phyloP scores from a whole-genome alignment of 805 yeast genomes.

The Wickerhamomyces sydowiorum region DNA sequence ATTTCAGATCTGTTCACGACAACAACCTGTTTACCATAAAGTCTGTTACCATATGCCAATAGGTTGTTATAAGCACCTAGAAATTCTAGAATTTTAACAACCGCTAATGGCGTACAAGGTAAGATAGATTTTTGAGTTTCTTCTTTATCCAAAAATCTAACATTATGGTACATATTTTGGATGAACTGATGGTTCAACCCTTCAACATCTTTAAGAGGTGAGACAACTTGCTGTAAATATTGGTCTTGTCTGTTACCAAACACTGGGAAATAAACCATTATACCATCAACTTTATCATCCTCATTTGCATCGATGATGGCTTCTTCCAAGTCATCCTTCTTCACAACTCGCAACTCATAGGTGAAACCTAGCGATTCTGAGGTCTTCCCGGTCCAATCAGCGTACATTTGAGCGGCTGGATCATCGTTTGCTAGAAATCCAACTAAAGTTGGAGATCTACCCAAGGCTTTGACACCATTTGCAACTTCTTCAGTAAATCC shows the following conservation, averaged over 20 bases:
- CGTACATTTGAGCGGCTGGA: conserved; percentile 94
- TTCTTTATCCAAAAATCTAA: conserved; percentile 75
- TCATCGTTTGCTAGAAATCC: conserved; percentile 91
- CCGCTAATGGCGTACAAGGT: conserved; percentile 95
- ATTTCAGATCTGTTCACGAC: conserved; percentile 93
- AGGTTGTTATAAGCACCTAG: conserved; percentile 81
- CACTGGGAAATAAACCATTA: conserved; percentile 96
- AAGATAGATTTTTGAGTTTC: conserved; percentile 69
- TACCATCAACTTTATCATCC: conserved; percentile 76
- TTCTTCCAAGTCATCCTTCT: conserved; percentile 81
- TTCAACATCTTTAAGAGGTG: conserved; percentile 92
- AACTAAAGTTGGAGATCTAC: conserved; percentile 67
- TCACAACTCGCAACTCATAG: conserved; percentile 67
- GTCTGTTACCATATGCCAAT: conserved; percentile 82
- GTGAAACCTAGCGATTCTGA: conserved; percentile 80
- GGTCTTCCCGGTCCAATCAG: conserved; percentile 93
- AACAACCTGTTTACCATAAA: conserved; percentile 88
- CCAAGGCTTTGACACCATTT: conserved; percentile 45
- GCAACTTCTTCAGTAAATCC: conserved; percentile 69
- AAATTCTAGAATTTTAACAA: conserved; percentile 88
- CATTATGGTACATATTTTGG: conserved; percentile 92
- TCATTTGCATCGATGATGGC: conserved; percentile 76
- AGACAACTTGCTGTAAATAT: conserved; percentile 87
- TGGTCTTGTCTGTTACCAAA: conserved; percentile 94
- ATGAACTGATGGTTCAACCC: conserved; percentile 88